These are phyloP conservation scores for Chenopodium quinoa DNA, from an alignment of 148 eudicot genomes.

Conservation along the genomic window DNA sequence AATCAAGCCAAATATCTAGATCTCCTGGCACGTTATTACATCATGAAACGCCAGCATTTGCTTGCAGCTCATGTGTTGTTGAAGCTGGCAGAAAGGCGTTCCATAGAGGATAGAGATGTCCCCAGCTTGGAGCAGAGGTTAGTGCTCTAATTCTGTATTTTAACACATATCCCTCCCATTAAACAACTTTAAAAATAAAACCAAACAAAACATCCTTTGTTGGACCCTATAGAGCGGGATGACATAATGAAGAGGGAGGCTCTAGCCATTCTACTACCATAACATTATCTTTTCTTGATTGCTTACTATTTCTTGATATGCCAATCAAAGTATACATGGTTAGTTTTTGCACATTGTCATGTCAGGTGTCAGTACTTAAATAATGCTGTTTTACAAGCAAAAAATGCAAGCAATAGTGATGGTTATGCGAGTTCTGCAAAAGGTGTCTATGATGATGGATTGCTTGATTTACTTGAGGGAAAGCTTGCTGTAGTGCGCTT, in stretches of 20 bases:
- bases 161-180: background rate
- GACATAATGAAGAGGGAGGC: background rate
- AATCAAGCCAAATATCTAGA: slow-evolving; percentile 78
- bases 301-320: slow-evolving; percentile 13
- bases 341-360: slow-evolving; percentile 14
- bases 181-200: background rate
- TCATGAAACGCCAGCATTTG: slow-evolving; percentile 88
- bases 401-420: slow-evolving; percentile 62
- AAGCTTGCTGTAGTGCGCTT: slow-evolving; percentile 94
- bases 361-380: slow-evolving; percentile 88
- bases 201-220: slow-evolving; percentile 1
- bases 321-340: background rate
- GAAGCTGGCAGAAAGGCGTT: slow-evolving; percentile 83
- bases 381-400: slow-evolving; percentile 95
- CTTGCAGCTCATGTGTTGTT: slow-evolving; percentile 90
- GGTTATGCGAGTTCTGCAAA: slow-evolving; percentile 44
- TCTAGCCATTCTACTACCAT: background rate
- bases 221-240: background rate
- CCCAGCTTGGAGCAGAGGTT: slow-evolving; percentile 94
- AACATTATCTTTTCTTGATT: background rate
- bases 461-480: slow-evolving; percentile 90
- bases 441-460: slow-evolving; percentile 68
- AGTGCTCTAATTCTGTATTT: background rate
- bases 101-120: slow-evolving; percentile 50
- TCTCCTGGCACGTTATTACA: slow-evolving; percentile 88